A percentile compares a stretch with the other conserved stretches of the same genome.
phyloP scores from a whole-genome alignment of 352 stramenopile species.

The Achlya hypogyna region DNA sequence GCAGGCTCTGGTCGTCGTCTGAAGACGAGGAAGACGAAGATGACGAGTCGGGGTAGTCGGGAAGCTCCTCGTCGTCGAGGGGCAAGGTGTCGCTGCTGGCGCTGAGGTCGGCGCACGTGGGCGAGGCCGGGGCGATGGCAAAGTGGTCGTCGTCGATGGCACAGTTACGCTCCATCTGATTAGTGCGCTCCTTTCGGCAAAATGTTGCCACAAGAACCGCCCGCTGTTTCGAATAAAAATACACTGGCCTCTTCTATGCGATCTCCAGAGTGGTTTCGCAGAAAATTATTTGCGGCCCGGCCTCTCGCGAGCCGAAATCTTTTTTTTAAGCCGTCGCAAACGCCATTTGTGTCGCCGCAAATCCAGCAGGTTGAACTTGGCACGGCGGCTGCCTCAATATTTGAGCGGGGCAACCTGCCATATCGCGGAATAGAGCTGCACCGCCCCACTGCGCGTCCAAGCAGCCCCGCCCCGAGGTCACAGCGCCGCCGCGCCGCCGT shows the following conservation, averaged over 20 bases:
- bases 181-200: neutral
- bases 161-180: neutral
- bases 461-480: too few relatives aligned
- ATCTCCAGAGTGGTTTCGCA: too few relatives aligned
- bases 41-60: neutral
- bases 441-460: too few relatives aligned
- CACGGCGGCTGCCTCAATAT: too few relatives aligned
- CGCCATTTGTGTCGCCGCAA: too few relatives aligned
- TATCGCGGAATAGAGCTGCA: too few relatives aligned
- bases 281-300: too few relatives aligned
- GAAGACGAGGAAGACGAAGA: constrained; percentile 12
- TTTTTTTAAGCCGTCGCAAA: too few relatives aligned
- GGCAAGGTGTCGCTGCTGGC: neutral
- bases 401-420: too few relatives aligned
- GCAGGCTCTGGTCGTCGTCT: constrained; percentile 12
- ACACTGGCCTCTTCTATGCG: neutral
- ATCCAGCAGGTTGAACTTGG: too few relatives aligned
- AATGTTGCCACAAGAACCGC: neutral
- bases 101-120: neutral
- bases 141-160: neutral
- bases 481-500: too few relatives aligned
- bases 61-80: neutral
- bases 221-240: neutral
- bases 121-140: neutral
- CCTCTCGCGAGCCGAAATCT: too few relatives aligned